Percentiles rank a stretch among this genome's conserved stretches.
These are phyloP conservation scores for Cutaneotrichosporon sp. DNA, from an alignment of 1,284 basidiomycete genomes.

Conservation along the genomic window DNA sequence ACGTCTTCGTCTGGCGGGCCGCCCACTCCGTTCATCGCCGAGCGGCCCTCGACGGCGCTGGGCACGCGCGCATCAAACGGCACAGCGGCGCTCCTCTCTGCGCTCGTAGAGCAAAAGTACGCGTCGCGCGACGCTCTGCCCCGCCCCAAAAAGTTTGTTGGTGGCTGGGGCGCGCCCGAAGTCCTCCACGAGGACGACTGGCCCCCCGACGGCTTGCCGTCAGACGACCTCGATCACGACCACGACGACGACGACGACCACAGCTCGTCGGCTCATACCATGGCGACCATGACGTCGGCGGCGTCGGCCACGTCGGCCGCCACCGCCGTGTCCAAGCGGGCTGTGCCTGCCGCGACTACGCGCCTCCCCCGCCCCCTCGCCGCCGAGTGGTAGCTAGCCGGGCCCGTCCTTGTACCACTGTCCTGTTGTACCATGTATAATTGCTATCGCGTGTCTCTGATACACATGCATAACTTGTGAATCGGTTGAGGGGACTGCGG, in stretches of 20 bases:
- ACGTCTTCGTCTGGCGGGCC: conserved; percentile 1
- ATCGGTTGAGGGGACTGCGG: too few species aligned
- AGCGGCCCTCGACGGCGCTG: conserved; percentile 14
- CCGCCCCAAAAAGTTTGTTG: conserved; percentile 22
- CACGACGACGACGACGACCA: background rate
- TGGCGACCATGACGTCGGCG: background rate
- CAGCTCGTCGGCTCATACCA: background rate
- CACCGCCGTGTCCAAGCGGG: background rate
- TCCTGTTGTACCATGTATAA: conserved; percentile 5
- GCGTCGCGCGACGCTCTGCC: conserved; percentile 13
- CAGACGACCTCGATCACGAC: conserved; percentile 1
- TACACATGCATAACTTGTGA: conserved; percentile 1
- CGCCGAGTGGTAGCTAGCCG: background rate
- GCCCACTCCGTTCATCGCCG: conserved; percentile 4
- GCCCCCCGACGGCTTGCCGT: conserved; percentile 11
- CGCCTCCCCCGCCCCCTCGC: conserved; percentile 1
- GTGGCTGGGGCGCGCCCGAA: conserved; percentile 36
- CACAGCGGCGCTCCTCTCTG: conserved; percentile 15
- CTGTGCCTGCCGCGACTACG: background rate
- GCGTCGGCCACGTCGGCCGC: background rate
- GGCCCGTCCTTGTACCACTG: background rate
- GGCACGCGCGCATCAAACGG: conserved; percentile 5
- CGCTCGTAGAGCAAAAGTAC: conserved; percentile 21
- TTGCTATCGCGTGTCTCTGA: background rate
- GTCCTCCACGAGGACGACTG: conserved; percentile 30